A percentile compares a stretch with the other conserved stretches of the same genome.
phyloP scores from a whole-genome alignment of 257 asterid species.

The Voacanga thouarsii region DNA sequence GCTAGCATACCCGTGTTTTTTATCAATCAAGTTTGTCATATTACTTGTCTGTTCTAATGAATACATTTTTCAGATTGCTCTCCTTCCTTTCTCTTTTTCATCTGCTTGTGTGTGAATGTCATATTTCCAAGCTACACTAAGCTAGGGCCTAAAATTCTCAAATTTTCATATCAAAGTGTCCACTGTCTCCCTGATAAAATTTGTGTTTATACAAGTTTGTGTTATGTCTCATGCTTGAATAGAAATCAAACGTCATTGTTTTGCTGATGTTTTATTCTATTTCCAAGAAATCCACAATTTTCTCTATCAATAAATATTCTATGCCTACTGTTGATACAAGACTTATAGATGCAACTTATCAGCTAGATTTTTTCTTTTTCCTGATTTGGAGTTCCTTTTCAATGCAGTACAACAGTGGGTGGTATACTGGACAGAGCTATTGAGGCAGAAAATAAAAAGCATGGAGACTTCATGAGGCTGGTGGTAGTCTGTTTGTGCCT shows the following conservation, averaged over 20 bases:
- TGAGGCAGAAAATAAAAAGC: constrained; percentile 83
- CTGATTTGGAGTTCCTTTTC: constrained; percentile 6
- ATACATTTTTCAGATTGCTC: too few species aligned
- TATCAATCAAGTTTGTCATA: neutral
- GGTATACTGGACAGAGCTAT: constrained; percentile 85
- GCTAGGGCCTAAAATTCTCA: neutral
- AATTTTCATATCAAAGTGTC: neutral
- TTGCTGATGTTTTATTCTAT: neutral
- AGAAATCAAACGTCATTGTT: neutral
- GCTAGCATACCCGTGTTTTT: neutral
- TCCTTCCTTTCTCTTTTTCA: too few species aligned
- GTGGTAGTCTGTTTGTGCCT: constrained; percentile 28
- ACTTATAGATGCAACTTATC: neutral
- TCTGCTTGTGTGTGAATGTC: too few species aligned
- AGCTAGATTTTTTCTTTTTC: neutral
- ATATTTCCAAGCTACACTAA: neutral
- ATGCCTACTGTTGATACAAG: neutral
- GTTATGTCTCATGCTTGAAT: neutral
- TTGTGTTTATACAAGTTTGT: neutral
- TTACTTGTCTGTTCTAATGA: neutral
- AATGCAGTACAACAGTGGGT: constrained; percentile 69
- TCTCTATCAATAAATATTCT: neutral
- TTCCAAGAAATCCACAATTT: neutral
- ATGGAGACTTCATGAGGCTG: constrained; percentile 91
- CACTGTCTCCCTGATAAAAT: neutral